phyloP scores from a whole-genome alignment of 176 grass and related monocot genomes.

The Avena atlantica region DNA sequence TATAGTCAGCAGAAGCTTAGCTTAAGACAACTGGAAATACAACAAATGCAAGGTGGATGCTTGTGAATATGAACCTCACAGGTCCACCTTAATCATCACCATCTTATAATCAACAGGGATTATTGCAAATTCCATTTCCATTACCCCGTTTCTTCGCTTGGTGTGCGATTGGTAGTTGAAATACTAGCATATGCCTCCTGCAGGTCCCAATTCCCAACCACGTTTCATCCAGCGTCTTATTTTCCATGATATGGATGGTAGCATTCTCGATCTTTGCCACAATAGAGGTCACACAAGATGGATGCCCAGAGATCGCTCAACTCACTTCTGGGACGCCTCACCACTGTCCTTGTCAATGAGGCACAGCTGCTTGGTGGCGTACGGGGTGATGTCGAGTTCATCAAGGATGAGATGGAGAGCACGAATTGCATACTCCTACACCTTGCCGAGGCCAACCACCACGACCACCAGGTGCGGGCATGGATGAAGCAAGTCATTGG shows the following conservation, averaged over 20 bases:
- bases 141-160: not conserved
- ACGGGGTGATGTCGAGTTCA: not conserved
- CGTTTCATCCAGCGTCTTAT: not conserved
- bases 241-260: not conserved
- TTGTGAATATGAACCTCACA: not conserved
- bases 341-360: not conserved
- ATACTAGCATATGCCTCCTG: not conserved
- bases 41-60: not conserved
- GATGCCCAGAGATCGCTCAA: not conserved
- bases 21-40: not conserved
- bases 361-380: not conserved
- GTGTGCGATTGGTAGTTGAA: not conserved
- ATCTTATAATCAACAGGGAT: not conserved
- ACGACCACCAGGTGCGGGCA: not conserved
- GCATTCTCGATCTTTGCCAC: not conserved
- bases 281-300: not conserved
- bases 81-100: not conserved
- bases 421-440: not conserved
- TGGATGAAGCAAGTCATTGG: slow-evolving; percentile 3
- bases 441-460: not conserved
- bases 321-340: not conserved
- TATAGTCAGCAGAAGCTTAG: not conserved
- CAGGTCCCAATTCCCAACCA: not conserved
- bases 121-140: not conserved
- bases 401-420: slow-evolving; percentile 18